Conservation (phyloP, 495 filamentous ascomycete genomes). For the Glonium stellatum region DNA sequence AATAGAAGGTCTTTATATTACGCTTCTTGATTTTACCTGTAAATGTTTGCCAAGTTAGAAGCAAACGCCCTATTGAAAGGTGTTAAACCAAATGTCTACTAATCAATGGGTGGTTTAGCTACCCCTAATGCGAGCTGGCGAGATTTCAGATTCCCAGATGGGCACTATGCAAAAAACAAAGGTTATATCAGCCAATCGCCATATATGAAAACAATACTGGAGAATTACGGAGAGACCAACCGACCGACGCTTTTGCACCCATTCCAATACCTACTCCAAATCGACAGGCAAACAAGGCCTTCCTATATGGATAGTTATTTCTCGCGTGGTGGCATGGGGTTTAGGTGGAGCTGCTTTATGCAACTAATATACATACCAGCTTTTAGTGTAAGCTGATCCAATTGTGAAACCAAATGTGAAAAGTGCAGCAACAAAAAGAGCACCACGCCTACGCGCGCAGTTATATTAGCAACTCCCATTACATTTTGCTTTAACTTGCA, state of each 20-base stretch:
- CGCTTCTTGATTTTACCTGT: background rate
- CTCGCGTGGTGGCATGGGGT: no score
- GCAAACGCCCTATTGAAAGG: background rate
- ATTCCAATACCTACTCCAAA: conserved; percentile 23
- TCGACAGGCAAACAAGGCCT: conserved; percentile 16
- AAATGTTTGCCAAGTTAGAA: background rate
- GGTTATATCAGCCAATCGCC: no score
- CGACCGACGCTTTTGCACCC: conserved; percentile 24
- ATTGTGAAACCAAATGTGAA: conserved; percentile 15
- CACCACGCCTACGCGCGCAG: conserved; percentile 6
- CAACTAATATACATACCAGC: conserved; percentile 2
- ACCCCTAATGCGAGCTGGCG: background rate
- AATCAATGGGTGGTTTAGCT: no score
- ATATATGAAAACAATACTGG: no score
- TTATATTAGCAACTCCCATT: no score
- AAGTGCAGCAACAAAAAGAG: conserved; percentile 21
- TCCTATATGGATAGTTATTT: background rate
- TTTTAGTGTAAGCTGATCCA: conserved; percentile 14
- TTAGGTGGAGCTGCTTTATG: no score
- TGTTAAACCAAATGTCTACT: no score
- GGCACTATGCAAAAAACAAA: background rate
- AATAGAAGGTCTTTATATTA: no score
- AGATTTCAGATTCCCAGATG: background rate
- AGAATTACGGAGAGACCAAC: no score
- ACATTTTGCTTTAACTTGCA: no score